Conservation (phyloP, 805 yeast genomes). For the Kodamaea leandrae region DNA sequence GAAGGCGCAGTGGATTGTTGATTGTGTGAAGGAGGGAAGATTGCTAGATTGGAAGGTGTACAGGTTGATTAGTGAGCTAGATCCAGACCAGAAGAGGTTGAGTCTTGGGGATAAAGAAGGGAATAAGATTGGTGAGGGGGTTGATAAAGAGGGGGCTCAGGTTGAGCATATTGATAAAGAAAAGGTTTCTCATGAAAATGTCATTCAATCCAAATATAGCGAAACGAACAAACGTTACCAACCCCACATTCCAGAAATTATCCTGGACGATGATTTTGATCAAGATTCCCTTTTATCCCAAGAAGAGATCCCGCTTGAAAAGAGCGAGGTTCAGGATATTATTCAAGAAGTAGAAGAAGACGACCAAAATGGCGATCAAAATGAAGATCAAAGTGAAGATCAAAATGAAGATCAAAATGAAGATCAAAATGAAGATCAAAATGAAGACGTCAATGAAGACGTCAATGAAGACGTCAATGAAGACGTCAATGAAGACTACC, state of each 20-base stretch:
- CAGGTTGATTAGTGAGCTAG: slow-evolving; percentile 46
- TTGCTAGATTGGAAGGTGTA: slow-evolving; percentile 72
- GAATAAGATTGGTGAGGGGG: background rate
- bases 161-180: too few species aligned
- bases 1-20: slow-evolving; percentile 76
- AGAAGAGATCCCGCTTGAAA: too few species aligned
- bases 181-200: too few species aligned
- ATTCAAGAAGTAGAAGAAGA: too few species aligned
- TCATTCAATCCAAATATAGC: too few species aligned
- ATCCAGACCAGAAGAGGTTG: slow-evolving; percentile 52
- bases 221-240: too few species aligned
- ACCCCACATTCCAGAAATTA: too few species aligned
- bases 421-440: slow-evolving; percentile 5
- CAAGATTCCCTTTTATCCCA: too few species aligned
- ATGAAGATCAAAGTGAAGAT: background rate
- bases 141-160: background rate
- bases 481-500: background rate
- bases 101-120: slow-evolving; percentile 2
- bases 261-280: too few species aligned
- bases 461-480: background rate
- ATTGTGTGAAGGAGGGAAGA: slow-evolving; percentile 49
- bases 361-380: too few species aligned
- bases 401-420: background rate
- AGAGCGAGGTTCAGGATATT: too few species aligned
- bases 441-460: slow-evolving; percentile 1